phyloP scores from a whole-genome alignment of 2,329 filamentous ascomycete genomes.

The Davidsoniella neocaledoniae region DNA sequence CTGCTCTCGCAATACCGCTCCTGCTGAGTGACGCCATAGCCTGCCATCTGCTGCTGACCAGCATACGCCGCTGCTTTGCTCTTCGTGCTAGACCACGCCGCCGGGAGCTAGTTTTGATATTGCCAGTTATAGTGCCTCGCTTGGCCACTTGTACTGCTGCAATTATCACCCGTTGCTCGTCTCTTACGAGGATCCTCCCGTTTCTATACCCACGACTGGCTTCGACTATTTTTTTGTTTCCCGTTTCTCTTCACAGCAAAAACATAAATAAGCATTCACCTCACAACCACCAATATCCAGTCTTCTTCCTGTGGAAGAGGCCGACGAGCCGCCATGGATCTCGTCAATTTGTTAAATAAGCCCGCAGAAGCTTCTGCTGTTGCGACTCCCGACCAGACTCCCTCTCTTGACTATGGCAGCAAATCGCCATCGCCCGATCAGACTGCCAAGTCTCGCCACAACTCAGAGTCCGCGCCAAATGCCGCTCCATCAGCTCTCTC shows the following conservation, averaged over 20 bases:
- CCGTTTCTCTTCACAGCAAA: not conserved
- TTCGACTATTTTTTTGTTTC: slow-evolving; percentile 7
- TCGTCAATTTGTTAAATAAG: slow-evolving; percentile 11
- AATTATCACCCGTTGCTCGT: not conserved
- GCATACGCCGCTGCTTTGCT: no score
- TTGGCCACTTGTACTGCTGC: not conserved
- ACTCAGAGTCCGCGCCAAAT: slow-evolving; percentile 9
- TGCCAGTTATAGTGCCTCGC: not conserved
- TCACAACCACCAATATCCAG: not conserved
- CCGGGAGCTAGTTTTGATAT: not conserved
- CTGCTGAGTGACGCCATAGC: not conserved
- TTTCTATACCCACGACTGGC: slow-evolving; percentile 8
- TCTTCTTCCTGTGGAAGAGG: slow-evolving; percentile 9
- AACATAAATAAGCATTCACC: not conserved
- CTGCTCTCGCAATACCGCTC: not conserved
- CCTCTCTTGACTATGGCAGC: slow-evolving; percentile 11
- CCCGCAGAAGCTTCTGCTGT: slow-evolving; percentile 3
- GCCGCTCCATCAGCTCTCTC: not conserved
- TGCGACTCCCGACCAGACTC: slow-evolving; percentile 9
- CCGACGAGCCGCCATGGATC: slow-evolving; percentile 7
- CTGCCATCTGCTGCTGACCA: no score
- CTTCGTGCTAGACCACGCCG: slow-evolving; percentile 1
- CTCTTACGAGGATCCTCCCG: no score
- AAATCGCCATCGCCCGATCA: slow-evolving; percentile 21
- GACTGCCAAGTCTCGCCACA: slow-evolving; percentile 8